These are phyloP conservation scores for Barnettozyma botsteinii DNA, from an alignment of 805 yeast genomes.

Conservation along the genomic window DNA sequence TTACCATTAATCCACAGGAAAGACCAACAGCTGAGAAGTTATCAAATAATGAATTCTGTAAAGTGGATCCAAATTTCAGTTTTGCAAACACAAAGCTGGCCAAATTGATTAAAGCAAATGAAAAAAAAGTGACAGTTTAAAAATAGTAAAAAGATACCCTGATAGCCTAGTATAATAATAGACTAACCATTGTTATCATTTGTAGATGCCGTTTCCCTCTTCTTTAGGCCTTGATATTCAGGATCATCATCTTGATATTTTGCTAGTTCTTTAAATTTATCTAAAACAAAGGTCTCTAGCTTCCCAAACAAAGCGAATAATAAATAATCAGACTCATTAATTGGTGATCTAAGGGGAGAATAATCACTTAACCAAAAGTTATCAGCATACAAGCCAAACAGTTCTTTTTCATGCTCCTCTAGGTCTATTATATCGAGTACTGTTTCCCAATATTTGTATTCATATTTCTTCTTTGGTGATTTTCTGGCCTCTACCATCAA, in stretches of 20 bases:
- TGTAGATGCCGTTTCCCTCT: too few relatives aligned
- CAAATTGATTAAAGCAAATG: constrained; percentile 41
- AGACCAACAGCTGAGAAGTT: constrained; percentile 83
- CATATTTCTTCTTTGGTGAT: constrained; percentile 32
- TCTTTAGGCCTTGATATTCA: background rate
- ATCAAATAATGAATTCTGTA: constrained; percentile 48
- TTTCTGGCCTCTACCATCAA: constrained; percentile 14
- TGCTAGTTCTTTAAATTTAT: constrained; percentile 4
- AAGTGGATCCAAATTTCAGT: constrained; percentile 34
- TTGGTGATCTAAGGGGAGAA: constrained; percentile 67
- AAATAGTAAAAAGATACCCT: background rate
- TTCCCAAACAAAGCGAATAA: constrained; percentile 32
- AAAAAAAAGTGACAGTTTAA: constrained; percentile 24
- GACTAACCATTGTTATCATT: too few relatives aligned
- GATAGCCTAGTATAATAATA: too few relatives aligned
- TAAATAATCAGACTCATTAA: constrained; percentile 63
- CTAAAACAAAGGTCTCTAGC: constrained; percentile 15
- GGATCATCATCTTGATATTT: constrained; percentile 1
- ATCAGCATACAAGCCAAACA: constrained; percentile 21
- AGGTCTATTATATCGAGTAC: constrained; percentile 30
- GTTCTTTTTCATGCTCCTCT: constrained; percentile 17
- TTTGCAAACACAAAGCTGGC: constrained; percentile 54
- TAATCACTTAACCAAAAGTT: constrained; percentile 59
- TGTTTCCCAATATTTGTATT: constrained; percentile 47
- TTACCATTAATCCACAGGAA: constrained; percentile 67